A percentile compares a stretch with the other conserved stretches of the same genome.
Evolutionary conservation across 2,329 filamentous ascomycete species (phyloP).

Genomic region (Metarhizium humberi): DNA sequence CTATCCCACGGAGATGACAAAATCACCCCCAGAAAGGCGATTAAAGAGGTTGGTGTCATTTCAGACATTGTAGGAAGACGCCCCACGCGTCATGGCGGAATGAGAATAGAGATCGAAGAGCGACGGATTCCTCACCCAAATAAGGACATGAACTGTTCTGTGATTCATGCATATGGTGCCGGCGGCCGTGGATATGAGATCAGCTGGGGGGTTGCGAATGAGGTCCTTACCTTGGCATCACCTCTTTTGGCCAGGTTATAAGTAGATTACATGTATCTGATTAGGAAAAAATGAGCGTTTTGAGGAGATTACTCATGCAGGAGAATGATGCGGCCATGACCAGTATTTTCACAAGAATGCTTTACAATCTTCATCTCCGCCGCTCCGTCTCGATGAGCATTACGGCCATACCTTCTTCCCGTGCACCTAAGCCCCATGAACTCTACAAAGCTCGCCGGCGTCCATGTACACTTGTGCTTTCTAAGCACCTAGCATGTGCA

Average conservation of each 20-base stretch:
- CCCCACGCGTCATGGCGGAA: slow-evolving; percentile 33
- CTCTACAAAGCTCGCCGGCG: background rate
- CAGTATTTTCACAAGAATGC: background rate
- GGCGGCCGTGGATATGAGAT: slow-evolving; percentile 50
- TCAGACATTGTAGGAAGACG: slow-evolving; percentile 35
- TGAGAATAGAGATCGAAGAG: slow-evolving; percentile 45
- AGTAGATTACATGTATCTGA: background rate
- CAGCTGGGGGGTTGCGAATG: slow-evolving; percentile 48
- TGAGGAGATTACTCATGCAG: no score
- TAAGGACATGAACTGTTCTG: background rate
- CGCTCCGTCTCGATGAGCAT: background rate
- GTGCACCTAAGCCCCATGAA: background rate
- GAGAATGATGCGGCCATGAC: no score
- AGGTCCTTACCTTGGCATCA: slow-evolving; percentile 23
- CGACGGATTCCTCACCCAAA: background rate
- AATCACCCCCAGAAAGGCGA: slow-evolving; percentile 9
- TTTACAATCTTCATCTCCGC: background rate
- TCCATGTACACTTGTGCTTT: background rate
- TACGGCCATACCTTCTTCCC: background rate
- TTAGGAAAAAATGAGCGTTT: no score
- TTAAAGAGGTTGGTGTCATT: slow-evolving; percentile 22
- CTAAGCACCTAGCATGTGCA: slow-evolving; percentile 1
- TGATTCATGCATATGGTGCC: slow-evolving; percentile 48
- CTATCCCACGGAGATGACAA: slow-evolving; percentile 9
- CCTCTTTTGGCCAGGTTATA: slow-evolving; percentile 1